phyloP scores from a whole-genome alignment of 2,329 filamentous ascomycete genomes.

The Aspergillus aculeatinus region DNA sequence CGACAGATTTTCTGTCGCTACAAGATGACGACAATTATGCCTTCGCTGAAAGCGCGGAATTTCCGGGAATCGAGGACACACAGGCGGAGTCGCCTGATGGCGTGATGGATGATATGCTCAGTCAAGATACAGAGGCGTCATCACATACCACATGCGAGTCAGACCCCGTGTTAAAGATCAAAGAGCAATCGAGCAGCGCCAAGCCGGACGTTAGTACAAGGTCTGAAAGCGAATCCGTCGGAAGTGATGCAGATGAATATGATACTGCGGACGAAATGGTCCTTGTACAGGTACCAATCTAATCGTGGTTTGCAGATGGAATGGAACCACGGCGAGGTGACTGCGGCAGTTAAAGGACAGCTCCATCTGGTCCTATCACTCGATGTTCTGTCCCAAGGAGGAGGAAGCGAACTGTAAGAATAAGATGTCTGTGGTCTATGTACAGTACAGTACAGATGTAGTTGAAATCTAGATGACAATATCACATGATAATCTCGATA shows the following conservation, averaged over 20 bases:
- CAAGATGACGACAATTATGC: not conserved
- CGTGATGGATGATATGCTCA: not conserved
- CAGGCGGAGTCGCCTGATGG: not conserved
- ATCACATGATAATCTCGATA: not conserved
- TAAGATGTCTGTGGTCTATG: not conserved
- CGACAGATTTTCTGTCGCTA: not conserved
- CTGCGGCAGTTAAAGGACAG: not conserved
- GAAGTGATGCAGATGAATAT: not conserved
- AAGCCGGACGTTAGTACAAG: not conserved
- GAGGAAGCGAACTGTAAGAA: not conserved
- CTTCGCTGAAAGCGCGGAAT: not conserved
- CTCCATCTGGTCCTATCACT: not conserved
- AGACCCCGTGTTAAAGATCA: not conserved
- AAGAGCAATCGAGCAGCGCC: not conserved
- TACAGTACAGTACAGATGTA: not conserved
- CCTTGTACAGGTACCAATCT: slow-evolving; percentile 1
- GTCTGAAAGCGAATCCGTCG: not conserved
- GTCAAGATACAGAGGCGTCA: not conserved
- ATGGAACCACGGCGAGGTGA: too few relatives aligned
- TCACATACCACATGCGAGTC: not conserved
- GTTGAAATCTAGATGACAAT: not conserved
- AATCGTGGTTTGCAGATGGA: not conserved
- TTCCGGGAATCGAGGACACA: not conserved
- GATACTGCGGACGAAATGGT: slow-evolving; percentile 9
- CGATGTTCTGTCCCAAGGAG: not conserved